Evolutionary conservation across 306 rosid genomes (phyloP).

Genomic region (Arachis stenosperma): DNA sequence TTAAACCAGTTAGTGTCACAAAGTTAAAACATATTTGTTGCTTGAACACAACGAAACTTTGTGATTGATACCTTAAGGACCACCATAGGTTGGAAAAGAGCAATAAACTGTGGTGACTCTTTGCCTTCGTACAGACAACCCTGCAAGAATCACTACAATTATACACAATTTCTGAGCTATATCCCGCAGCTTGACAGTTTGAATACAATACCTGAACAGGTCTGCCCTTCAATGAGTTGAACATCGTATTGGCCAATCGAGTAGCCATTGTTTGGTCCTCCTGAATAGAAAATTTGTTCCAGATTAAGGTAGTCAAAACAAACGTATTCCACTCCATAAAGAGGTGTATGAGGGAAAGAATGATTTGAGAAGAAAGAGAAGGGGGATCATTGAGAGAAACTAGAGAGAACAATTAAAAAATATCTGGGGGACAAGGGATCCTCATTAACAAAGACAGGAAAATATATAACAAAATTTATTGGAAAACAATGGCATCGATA

Average conservation of each 20-base stretch:
- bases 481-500: background rate
- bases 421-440: constrained; percentile 5
- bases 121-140: constrained; percentile 86
- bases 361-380: background rate
- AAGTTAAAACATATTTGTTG: constrained; percentile 23
- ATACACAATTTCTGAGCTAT: constrained; percentile 33
- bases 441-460: background rate
- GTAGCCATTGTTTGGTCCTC: constrained; percentile 77
- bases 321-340: background rate
- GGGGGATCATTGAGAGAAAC: background rate
- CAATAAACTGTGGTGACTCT: constrained; percentile 88
- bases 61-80: constrained; percentile 72
- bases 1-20: constrained; percentile 20
- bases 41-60: constrained; percentile 10
- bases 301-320: constrained; percentile 32
- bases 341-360: constrained; percentile 10
- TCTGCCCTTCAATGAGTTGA: constrained; percentile 84
- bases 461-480: background rate
- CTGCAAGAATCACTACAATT: constrained; percentile 56
- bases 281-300: constrained; percentile 52
- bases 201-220: constrained; percentile 81
- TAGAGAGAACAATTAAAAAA: background rate
- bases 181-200: constrained; percentile 36
- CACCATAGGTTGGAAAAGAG: constrained; percentile 93
- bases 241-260: constrained; percentile 70